Evolutionary conservation across 129 eudicot genomes (phyloP).

Genomic region (Lactuca sativa): DNA sequence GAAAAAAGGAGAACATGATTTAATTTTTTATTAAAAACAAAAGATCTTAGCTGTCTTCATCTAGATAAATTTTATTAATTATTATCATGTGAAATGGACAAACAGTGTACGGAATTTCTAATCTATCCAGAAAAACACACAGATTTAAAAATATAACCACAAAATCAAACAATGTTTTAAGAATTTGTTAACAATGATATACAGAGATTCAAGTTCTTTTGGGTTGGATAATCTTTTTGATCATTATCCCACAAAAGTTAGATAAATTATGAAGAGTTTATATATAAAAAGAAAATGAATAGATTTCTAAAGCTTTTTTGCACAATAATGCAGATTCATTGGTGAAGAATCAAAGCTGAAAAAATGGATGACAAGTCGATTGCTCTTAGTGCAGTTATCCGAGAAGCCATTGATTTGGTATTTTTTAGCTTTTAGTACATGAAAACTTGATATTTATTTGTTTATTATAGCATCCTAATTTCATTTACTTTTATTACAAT

Average conservation of each 20-base stretch:
- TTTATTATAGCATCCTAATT: too few species aligned
- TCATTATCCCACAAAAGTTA: background rate
- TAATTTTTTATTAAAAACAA: background rate
- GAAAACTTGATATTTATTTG: background rate
- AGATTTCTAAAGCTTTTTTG: background rate
- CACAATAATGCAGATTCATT: slow-evolving; percentile 32
- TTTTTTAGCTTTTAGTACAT: background rate
- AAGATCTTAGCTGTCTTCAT: background rate
- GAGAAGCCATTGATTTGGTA: slow-evolving; percentile 87
- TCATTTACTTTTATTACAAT: too few species aligned
- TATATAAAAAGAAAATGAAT: background rate
- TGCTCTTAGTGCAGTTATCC: slow-evolving; percentile 49
- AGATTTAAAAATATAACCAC: background rate
- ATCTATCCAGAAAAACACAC: background rate
- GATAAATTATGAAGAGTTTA: background rate
- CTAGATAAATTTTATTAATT: background rate
- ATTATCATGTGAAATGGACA: background rate
- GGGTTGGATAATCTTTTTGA: background rate
- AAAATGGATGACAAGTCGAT: slow-evolving; percentile 49
- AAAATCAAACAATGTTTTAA: too few species aligned
- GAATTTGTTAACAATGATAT: background rate
- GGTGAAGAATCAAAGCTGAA: slow-evolving; percentile 7
- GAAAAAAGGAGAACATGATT: background rate
- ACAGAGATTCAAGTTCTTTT: background rate
- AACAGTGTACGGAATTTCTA: background rate